Base-by-base conservation (phyloP, 352 stramenopile genomes). In the Globisporangium iwayamae region DNA sequence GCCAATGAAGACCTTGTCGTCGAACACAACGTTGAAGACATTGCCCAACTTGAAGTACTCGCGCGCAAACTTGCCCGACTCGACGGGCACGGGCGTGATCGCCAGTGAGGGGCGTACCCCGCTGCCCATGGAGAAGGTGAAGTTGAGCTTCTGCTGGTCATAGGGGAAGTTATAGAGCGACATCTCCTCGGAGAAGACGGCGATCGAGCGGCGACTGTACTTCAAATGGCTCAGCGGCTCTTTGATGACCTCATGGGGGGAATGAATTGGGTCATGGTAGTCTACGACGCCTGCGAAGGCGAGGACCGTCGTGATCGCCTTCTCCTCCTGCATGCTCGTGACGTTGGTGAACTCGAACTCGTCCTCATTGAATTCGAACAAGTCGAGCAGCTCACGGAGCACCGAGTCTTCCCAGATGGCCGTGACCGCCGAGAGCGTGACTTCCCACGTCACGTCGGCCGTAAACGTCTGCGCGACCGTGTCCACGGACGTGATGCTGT, bases 181-280 rank as follows among this genome's bases (percentile, higher is more conserved):
- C 78, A 89, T 86, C 47, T 89, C 75, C 48, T 85, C 79, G 2
- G 55, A 83, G 58, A 89, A 89, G 6, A 71, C 63, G 2, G 75
- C 79, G 56, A 73, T 65, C 2, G 83, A 58, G 1, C 76, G 75
- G 0, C 74, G 74, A 13, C 63, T 76, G 60, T 73, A 83, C 54
- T 78, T 69, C 0, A 83, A 52, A 32, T 84, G 69, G n/a, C 62
- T 71, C 47, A 80, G 28, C 28, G 64, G 59, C 54, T 78, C 63
- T 5, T 39, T 56, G 14, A 60, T 53, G 4, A 62, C 64, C 18
- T 67, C 69, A 18, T 69, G 20, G 1, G 50, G 60, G 22, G 8
- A 10, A 10, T 39, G 34, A 9, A 74, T 30, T 9, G 67, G 66
- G 48, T 80, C 71, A 1, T 51, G 65, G 32, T 78, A 75, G 7